phyloP scores from a whole-genome alignment of 164 flowering plant species.

The Paratinospora sagittata region DNA sequence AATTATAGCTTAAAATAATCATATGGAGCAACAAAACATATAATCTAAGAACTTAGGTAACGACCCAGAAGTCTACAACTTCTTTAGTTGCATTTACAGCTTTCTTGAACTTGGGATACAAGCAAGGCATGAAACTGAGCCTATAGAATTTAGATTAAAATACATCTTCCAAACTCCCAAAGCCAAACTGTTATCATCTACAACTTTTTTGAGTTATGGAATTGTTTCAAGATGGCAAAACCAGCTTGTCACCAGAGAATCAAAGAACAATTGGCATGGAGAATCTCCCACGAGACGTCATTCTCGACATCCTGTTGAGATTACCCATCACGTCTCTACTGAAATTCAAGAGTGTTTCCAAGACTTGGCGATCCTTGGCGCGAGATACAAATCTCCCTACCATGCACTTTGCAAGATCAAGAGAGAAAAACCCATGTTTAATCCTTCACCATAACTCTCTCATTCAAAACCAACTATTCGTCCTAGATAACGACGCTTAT shows the following conservation, averaged over 20 bases:
- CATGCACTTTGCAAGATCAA: constrained; percentile 3
- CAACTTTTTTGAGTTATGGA: neutral
- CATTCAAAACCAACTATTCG: neutral
- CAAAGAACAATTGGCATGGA: neutral
- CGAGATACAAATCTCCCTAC: constrained; percentile 21
- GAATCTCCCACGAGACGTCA: constrained; percentile 23
- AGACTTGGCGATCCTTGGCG: constrained; percentile 26
- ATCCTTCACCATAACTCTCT: constrained; percentile 23
- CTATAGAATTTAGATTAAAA: too few relatives aligned
- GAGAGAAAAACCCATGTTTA: constrained; percentile 21
- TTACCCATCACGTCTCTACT: constrained; percentile 28
- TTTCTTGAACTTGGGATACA: neutral
- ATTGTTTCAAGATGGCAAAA: neutral
- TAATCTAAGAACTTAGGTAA: neutral
- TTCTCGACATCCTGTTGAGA: constrained; percentile 23
- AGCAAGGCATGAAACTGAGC: too few relatives aligned
- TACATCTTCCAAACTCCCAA: too few relatives aligned
- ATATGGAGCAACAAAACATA: neutral
- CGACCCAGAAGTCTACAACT: neutral
- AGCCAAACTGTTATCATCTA: too few relatives aligned
- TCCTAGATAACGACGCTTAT: neutral
- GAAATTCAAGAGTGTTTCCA: constrained; percentile 28
- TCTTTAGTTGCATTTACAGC: neutral
- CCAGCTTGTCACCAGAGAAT: neutral
- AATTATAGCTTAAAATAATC: neutral